Conservation (phyloP, 805 yeast genomes). For the Lachancea quebecensis region DNA sequence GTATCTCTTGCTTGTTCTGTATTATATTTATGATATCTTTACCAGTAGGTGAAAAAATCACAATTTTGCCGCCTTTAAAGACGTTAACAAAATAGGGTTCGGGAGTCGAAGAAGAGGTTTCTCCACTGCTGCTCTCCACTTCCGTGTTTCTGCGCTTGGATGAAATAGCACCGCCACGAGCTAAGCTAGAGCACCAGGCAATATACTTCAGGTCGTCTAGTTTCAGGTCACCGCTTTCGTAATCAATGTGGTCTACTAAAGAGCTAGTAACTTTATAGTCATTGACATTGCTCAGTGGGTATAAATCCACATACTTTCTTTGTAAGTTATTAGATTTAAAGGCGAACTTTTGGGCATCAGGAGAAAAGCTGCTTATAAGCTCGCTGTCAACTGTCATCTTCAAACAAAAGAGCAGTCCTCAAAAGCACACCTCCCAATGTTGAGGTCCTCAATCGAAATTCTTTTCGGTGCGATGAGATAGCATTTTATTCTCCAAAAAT, state of each 20-base stretch:
- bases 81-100: slow-evolving; percentile 27
- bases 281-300: slow-evolving; percentile 25
- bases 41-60: slow-evolving; percentile 29
- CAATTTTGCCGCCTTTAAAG: slow-evolving; percentile 27
- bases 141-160: background rate
- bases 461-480: slow-evolving; percentile 1
- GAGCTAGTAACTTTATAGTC: slow-evolving; percentile 27
- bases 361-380: slow-evolving; percentile 23
- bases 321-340: slow-evolving; percentile 30
- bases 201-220: slow-evolving; percentile 20
- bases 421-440: too few species aligned
- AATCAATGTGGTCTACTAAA: slow-evolving; percentile 25
- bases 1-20: slow-evolving; percentile 31
- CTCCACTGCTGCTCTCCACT: background rate
- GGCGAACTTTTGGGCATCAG: slow-evolving; percentile 28
- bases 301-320: slow-evolving; percentile 30
- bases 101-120: background rate
- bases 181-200: slow-evolving; percentile 24
- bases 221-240: slow-evolving; percentile 27
- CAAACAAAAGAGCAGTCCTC: too few species aligned
- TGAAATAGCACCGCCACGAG: background rate
- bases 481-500: background rate
- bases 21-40: slow-evolving; percentile 32
- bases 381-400: slow-evolving; percentile 8
- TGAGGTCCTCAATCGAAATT: background rate